phyloP scores from a whole-genome alignment of 495 filamentous ascomycete species.

The Bryoglossum gracile region DNA sequence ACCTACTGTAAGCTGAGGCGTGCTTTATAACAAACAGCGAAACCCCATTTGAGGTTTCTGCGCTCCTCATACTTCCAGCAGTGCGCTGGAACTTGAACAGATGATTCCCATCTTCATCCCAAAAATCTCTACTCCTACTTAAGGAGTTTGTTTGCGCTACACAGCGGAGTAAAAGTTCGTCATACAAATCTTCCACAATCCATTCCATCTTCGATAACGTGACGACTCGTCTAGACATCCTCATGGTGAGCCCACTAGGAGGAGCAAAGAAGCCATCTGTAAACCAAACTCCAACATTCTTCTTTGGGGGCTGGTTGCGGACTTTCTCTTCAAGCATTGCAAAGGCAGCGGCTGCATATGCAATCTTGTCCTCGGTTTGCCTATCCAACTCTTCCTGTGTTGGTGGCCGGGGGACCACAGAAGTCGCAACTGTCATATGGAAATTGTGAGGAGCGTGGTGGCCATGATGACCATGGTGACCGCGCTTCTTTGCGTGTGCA shows the following conservation, averaged over 20 bases:
- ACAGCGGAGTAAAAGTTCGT: not conserved
- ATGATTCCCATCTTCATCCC: slow-evolving; percentile 5
- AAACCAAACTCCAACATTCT: not conserved
- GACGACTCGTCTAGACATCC: slow-evolving; percentile 4
- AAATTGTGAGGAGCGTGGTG: too few relatives aligned
- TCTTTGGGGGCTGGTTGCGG: too few relatives aligned
- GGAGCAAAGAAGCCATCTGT: slow-evolving; percentile 5
- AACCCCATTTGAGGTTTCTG: not conserved
- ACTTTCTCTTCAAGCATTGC: too few relatives aligned
- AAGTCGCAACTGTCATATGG: too few relatives aligned
- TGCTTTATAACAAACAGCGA: slow-evolving; percentile 5
- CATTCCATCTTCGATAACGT: slow-evolving; percentile 12
- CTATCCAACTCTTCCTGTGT: too few relatives aligned
- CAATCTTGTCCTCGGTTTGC: too few relatives aligned
- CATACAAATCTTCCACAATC: slow-evolving; percentile 1
- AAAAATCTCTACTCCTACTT: slow-evolving; percentile 10
- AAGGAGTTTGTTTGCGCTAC: slow-evolving; percentile 3
- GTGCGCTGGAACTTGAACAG: slow-evolving; percentile 12
- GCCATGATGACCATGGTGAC: too few relatives aligned
- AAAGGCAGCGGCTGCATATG: too few relatives aligned
- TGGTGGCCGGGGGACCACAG: too few relatives aligned
- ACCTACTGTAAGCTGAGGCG: slow-evolving; percentile 1
- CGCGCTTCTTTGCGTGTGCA: too few relatives aligned
- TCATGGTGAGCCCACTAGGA: slow-evolving; percentile 4
- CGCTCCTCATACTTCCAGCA: slow-evolving; percentile 10